These are phyloP conservation scores for Xerophyta viscosa DNA, from an alignment of 106 monocot genomes.

Conservation along the genomic window DNA sequence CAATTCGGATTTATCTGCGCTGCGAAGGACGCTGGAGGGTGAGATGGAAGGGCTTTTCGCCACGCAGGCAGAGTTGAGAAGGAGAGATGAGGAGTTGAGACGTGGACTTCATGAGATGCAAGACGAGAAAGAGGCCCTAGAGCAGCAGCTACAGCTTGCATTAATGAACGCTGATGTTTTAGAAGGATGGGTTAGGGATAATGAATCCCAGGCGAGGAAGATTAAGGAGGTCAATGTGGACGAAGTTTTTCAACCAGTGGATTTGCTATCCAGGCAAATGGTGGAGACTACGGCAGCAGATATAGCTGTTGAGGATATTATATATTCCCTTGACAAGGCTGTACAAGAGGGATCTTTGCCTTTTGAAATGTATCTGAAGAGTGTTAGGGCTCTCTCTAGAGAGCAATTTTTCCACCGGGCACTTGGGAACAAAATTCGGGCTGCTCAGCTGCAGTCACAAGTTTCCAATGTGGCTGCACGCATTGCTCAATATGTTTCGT, in stretches of 20 bases:
- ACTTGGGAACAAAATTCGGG: conserved; percentile 41
- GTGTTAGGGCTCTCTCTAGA: conserved; percentile 55
- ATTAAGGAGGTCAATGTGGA: conserved; percentile 30
- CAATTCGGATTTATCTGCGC: conserved; percentile 27
- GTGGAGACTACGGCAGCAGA: conserved; percentile 67
- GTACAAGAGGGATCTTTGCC: conserved; percentile 56
- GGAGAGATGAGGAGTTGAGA: conserved; percentile 42
- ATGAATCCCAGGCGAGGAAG: conserved; percentile 21
- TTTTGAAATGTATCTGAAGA: conserved; percentile 73
- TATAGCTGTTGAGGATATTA: conserved; percentile 60
- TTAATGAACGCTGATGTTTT: conserved; percentile 75
- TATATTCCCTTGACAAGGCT: conserved; percentile 75
- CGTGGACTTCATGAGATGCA: conserved; percentile 57
- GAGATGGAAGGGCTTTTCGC: conserved; percentile 65
- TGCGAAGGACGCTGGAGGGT: conserved; percentile 34
- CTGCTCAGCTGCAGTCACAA: conserved; percentile 47
- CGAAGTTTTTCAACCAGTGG: conserved; percentile 42
- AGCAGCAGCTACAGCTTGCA: conserved; percentile 89
- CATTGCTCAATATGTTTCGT: conserved; percentile 28
- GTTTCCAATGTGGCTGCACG: conserved; percentile 53
- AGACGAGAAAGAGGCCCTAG: conserved; percentile 75
- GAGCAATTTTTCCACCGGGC: conserved; percentile 90
- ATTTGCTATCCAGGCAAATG: conserved; percentile 68
- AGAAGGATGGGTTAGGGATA: conserved; percentile 76
- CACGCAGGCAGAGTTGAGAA: conserved; percentile 47